Percentiles rank a stretch among this genome's conserved stretches.
phyloP scores from a whole-genome alignment of 2,329 filamentous ascomycete genomes.

The Apiospora koreana region DNA sequence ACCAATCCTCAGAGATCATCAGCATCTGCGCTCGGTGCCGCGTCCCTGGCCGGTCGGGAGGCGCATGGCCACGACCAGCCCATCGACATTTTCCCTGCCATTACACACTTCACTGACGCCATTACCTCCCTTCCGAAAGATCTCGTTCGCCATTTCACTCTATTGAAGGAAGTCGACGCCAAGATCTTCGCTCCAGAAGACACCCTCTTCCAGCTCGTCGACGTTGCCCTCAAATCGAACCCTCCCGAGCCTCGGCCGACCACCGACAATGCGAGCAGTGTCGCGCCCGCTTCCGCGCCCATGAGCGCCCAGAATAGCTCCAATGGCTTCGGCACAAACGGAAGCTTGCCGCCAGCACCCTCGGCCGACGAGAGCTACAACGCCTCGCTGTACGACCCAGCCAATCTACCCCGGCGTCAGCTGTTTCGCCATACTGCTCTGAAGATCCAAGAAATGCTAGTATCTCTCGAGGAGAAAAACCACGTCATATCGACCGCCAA shows the following conservation, averaged over 20 bases:
- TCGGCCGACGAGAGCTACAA: conserved; percentile 46
- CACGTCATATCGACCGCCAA: conserved; percentile 93
- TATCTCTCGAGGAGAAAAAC: conserved; percentile 95
- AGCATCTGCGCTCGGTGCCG: conserved; percentile 41
- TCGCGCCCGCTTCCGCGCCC: conserved; percentile 45
- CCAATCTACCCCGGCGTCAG: conserved; percentile 67
- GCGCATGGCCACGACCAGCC: conserved; percentile 53
- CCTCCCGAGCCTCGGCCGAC: conserved; percentile 46
- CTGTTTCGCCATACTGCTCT: conserved; percentile 77
- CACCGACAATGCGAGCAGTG: conserved; percentile 46
- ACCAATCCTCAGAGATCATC: conserved; percentile 63
- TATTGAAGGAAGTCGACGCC: conserved; percentile 96
- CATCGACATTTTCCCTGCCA: conserved; percentile 67
- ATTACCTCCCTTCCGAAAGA: conserved; percentile 92
- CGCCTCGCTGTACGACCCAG: conserved; percentile 51
- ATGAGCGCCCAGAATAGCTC: conserved; percentile 54
- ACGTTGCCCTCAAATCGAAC: conserved; percentile 58
- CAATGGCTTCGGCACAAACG: conserved; percentile 39
- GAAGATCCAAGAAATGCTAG: conserved; percentile 80
- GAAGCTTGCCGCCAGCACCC: conserved; percentile 37
- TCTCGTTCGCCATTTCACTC: conserved; percentile 91
- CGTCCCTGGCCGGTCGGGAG: conserved; percentile 45
- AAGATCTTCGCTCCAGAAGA: conserved; percentile 92
- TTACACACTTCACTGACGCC: conserved; percentile 82
- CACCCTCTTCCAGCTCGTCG: conserved; percentile 74